Evolutionary conservation across 805 yeast genomes (phyloP).

Genomic region (Helenozyma rhizophorensis): DNA sequence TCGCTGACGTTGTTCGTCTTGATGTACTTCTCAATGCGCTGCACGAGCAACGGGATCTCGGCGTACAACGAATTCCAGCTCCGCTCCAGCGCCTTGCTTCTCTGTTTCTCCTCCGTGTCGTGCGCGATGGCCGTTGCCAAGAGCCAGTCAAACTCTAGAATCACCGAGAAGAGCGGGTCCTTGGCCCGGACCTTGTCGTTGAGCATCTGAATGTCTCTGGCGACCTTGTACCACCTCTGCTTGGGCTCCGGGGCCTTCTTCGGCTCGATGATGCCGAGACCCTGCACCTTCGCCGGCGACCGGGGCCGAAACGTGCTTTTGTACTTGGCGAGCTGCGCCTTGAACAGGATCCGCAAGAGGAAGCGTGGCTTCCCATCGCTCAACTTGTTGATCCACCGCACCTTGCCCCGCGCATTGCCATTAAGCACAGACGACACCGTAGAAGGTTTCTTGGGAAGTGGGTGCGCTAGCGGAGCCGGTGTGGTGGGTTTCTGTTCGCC

Average conservation of each 20-base stretch:
- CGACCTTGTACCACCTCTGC: conserved; percentile 3
- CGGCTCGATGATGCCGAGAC: conserved; percentile 12
- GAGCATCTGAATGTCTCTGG: conserved; percentile 6
- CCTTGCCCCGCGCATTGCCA: conserved; percentile 3
- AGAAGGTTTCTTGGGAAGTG: conserved; percentile 15
- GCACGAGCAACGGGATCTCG: conserved; percentile 11
- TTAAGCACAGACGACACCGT: conserved; percentile 7
- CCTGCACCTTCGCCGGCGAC: conserved; percentile 12
- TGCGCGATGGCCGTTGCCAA: conserved; percentile 6
- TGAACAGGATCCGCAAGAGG: conserved; percentile 22
- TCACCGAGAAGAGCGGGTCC: conserved; percentile 16
- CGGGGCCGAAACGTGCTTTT: conserved; percentile 5
- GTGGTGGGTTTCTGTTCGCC: conserved; percentile 12
- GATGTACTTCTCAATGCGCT: conserved; percentile 13
- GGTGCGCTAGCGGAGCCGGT: conserved; percentile 8
- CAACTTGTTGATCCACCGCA: conserved; percentile 28
- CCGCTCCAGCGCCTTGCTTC: conserved; percentile 1
- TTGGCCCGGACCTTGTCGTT: conserved; percentile 7
- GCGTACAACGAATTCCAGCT: conserved; percentile 11
- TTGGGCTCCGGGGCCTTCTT: conserved; percentile 2
- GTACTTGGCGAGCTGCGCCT: conserved; percentile 14
- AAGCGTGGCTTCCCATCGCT: conserved; percentile 23
- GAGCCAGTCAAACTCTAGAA: conserved; percentile 18
- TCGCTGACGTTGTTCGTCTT: conserved; percentile 11
- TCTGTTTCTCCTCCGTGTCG: conserved; percentile 6